A percentile compares a stretch with the other conserved stretches of the same genome.
Conservation (phyloP, 352 stramenopile species). For the Globisporangium orthogonon region DNA sequence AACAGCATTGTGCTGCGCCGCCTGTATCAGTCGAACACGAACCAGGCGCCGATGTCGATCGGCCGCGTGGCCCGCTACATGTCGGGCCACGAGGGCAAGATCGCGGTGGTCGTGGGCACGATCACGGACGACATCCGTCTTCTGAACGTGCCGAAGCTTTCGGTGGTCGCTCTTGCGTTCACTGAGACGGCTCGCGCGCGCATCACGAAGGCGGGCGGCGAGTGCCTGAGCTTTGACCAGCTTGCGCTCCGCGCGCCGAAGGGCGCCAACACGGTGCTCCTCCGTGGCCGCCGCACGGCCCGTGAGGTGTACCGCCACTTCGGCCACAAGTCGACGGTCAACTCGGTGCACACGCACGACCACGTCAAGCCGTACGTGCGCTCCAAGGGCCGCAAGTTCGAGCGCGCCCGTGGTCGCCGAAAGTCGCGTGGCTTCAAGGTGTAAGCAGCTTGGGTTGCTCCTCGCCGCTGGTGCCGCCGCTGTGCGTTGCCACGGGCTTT, state of each 20-base stretch:
- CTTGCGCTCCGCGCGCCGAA: slow-evolving; percentile 96
- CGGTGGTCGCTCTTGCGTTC: slow-evolving; percentile 95
- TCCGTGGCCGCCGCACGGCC: slow-evolving; percentile 96
- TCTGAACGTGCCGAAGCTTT: slow-evolving; percentile 94
- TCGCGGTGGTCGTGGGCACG: slow-evolving; percentile 96
- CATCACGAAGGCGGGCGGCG: slow-evolving; percentile 96
- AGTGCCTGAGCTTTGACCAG: slow-evolving; percentile 99
- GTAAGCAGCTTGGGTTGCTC: slow-evolving; percentile 62
- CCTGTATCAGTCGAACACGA: slow-evolving; percentile 99
- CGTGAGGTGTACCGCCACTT: slow-evolving; percentile 98
- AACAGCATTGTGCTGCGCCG: slow-evolving; percentile 97
- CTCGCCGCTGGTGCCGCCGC: slow-evolving; percentile 3
- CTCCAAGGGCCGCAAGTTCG: slow-evolving; percentile 99
- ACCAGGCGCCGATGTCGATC: slow-evolving; percentile 97
- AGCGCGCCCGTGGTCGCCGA: slow-evolving; percentile 98
- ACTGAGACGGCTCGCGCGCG: slow-evolving; percentile 97
- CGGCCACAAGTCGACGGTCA: slow-evolving; percentile 95
- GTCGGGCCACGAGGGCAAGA: slow-evolving; percentile 98
- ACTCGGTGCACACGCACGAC: slow-evolving; percentile 98
- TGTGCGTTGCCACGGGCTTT: not conserved
- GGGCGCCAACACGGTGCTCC: slow-evolving; percentile 97
- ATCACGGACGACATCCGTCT: slow-evolving; percentile 99
- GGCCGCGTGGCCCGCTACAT: slow-evolving; percentile 96
- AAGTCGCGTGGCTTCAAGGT: slow-evolving; percentile 99
- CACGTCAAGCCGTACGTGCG: slow-evolving; percentile 98